Percentiles rank a stretch among this genome's conserved stretches.
Conservation (phyloP, 2,329 filamentous ascomycete species). For the Hymenotorrendiella dingleyae region DNA sequence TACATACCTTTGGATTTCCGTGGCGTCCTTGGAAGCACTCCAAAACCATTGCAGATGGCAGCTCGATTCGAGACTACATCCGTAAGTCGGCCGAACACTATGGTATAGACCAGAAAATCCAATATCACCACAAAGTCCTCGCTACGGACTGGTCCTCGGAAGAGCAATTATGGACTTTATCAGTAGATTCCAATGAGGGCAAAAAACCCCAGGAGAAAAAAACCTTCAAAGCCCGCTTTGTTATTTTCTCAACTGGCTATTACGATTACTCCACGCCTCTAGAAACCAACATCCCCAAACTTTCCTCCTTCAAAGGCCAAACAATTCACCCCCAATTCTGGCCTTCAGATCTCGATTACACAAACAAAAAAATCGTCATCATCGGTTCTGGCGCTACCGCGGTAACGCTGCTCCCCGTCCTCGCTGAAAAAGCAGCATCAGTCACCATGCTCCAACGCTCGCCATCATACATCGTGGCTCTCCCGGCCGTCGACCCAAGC, state of each 20-base stretch:
- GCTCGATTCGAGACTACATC: slow-evolving; percentile 50
- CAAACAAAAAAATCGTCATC: slow-evolving; percentile 40
- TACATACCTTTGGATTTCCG: slow-evolving; percentile 58
- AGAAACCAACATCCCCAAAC: slow-evolving; percentile 47
- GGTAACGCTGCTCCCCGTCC: slow-evolving; percentile 65
- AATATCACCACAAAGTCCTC: slow-evolving; percentile 43
- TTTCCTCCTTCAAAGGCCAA: slow-evolving; percentile 52
- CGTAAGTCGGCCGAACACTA: slow-evolving; percentile 42
- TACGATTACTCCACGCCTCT: slow-evolving; percentile 55
- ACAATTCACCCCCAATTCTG: slow-evolving; percentile 69
- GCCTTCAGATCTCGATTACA: slow-evolving; percentile 60
- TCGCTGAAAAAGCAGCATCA: slow-evolving; percentile 57
- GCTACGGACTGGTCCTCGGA: slow-evolving; percentile 49
- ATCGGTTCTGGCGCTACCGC: slow-evolving; percentile 69
- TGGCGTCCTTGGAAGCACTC: slow-evolving; percentile 62
- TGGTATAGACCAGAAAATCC: slow-evolving; percentile 51
- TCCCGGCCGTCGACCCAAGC: slow-evolving; percentile 27
- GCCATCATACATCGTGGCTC: slow-evolving; percentile 60
- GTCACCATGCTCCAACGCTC: slow-evolving; percentile 80
- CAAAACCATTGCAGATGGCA: slow-evolving; percentile 45
- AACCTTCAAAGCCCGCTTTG: slow-evolving; percentile 37
- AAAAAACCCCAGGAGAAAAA: too few species aligned
- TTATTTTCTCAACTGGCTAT: slow-evolving; percentile 57
- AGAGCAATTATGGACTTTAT: too few species aligned
- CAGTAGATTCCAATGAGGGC: too few species aligned